Base-by-base conservation (phyloP, 345 rosid species). In the Melastoma malabathricum region DNA sequence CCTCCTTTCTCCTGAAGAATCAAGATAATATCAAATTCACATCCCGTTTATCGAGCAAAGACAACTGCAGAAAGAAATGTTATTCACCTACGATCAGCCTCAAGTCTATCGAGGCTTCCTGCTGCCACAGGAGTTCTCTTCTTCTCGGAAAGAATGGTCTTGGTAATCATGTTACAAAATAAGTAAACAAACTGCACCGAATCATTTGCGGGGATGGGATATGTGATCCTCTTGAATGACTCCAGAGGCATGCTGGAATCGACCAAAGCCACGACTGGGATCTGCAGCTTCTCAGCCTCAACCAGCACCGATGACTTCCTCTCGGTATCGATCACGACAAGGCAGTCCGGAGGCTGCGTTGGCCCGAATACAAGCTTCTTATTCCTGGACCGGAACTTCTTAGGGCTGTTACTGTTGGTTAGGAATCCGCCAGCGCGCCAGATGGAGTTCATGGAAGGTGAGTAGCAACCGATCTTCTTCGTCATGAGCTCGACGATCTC, bases 161-260 rank as follows among this genome's bases (percentile, higher is more conserved):
- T 92, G 0, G 99, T 88, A 34, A 92, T 88, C 74, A 92, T 76
- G 66, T 92, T 92, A 54, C 97, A 88, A 52, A 87, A 79, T 79
- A 92, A 72, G 65, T 92, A 92, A 39, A 92, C 95, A 53, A 92
- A 92, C 80, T 92, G 80, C 10, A 81, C 93, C 0, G 99, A 84
- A 48, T 92, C 94, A 66, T 84, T 84, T 13, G 86, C 97, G 0
- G 99, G 99, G 41, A 92, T 74, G 0, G 99, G 99, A 55, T 92
- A 92, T 0, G 97, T 74, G 57, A 92, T 70, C 74, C 64, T 81
- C 79, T 72, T 72, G 51, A 66, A 92, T 13, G 51, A 69, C 56
- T 92, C 94, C 87, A 71, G 76, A 0, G 97, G 99, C 77, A 79
- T 76, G 54, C 67, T 81, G 1, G 99, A 78, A 65, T 84, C 94